Evolutionary conservation across 169 alveolate genomes (phyloP).

Genomic region (Babesia sp.): DNA sequence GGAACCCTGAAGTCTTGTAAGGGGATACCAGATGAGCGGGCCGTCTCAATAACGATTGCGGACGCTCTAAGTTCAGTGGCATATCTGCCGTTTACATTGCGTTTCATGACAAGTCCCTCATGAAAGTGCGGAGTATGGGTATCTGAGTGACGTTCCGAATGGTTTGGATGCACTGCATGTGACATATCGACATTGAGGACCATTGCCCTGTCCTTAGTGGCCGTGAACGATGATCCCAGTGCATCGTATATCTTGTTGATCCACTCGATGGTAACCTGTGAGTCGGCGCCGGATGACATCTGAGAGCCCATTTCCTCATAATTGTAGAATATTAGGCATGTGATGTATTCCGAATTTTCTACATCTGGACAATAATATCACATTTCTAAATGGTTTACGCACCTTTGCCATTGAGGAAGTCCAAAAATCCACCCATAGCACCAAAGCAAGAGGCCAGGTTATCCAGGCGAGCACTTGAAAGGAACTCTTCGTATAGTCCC

Average conservation of each 20-base stretch:
- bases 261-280: conserved; percentile 63
- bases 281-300: conserved; percentile 70
- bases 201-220: conserved; percentile 41
- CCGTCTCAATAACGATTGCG: conserved; percentile 81
- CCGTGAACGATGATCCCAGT: conserved; percentile 31
- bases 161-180: conserved; percentile 95
- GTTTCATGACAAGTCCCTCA: conserved; percentile 89
- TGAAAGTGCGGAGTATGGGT: conserved; percentile 87
- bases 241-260: conserved; percentile 53
- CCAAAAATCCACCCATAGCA: conserved; percentile 67
- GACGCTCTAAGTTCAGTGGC: conserved; percentile 88
- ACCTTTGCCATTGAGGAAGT: conserved; percentile 49
- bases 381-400: neutral
- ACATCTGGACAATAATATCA: neutral
- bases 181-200: conserved; percentile 86
- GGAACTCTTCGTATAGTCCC: conserved; percentile 94
- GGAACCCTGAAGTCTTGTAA: conserved; percentile 90
- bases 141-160: conserved; percentile 90
- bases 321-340: conserved; percentile 41
- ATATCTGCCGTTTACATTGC: conserved; percentile 89
- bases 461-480: conserved; percentile 92
- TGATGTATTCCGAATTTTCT: conserved; percentile 26
- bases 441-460: conserved; percentile 80
- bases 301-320: conserved; percentile 76
- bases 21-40: conserved; percentile 80